Evolutionary conservation across 2,329 filamentous ascomycete genomes (phyloP), one percentile per base, ranked within the genome.

Genomic region (Coniella lustricola): DNA sequence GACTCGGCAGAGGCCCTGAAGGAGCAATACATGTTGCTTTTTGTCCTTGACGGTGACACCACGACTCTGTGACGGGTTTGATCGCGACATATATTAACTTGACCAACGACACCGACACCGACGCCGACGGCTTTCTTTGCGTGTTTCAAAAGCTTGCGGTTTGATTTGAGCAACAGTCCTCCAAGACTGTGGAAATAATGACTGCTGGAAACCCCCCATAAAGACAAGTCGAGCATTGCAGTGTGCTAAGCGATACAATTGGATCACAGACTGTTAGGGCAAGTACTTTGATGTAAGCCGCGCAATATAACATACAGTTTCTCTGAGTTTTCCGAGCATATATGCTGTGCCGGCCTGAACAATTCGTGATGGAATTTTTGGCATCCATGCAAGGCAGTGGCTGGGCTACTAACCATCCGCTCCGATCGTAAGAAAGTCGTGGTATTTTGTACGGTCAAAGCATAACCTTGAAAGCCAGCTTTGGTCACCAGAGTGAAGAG

Each of bases 271-370:
- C 13, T 35, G 41, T 22, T 32, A 25, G 32, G 14, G 22, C 32
- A 25, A 17, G 41, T 18, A 44, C 8, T 14, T 25, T 35, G 18
- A 22, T 22, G 18, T 44, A 9, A 22, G 16, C 32, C 14, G 22
- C 14, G 40, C 21, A 44, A 35, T 44, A 44, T 18, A 44, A 44
- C 31, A 44, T 25, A 13, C 41, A 35, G 22, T 44, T n/a, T 42
- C 17, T 32, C 25, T 42, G 32, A n/a, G n/a, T 42, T 20, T 42
- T 20, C 17, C 21, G 16, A 12, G 7, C 13, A 10, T 3, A 16
- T 21, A 20, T 21, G 7, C 36, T 21, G 7, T 14, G 12, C 36
- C n/a, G n/a, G n/a, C n/a, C n/a, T 20, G 36, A 14, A 18, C 13
- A 17, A 38, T 10, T 9, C 4, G 12, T 17, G 20, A 38, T 17